Conservation (phyloP, 129 eudicot species). For the Glebionis coronaria region DNA sequence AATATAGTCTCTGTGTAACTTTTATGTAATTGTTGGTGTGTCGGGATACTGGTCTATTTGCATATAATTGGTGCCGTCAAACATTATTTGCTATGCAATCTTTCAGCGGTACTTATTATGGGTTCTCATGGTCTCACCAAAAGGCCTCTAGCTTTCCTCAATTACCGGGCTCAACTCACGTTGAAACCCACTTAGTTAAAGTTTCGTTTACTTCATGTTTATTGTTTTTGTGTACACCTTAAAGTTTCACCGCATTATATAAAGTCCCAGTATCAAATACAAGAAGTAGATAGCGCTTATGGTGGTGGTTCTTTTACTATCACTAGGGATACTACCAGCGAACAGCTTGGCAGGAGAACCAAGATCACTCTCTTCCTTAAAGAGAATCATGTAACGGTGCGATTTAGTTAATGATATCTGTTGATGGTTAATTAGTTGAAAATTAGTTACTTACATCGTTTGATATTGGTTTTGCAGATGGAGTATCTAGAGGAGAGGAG, state of each 20-base stretch:
- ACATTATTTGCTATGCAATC: not conserved
- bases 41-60: not conserved
- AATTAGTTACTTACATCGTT: not conserved
- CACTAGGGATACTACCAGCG: conserved; percentile 65
- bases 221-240: too few relatives aligned
- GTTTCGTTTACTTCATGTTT: too few relatives aligned
- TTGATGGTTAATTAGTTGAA: not conserved
- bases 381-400: conserved; percentile 65
- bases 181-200: too few relatives aligned
- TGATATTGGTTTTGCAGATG: conserved; percentile 37
- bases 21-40: not conserved
- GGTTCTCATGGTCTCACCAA: too few relatives aligned
- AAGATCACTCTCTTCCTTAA: conserved; percentile 85
- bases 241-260: too few relatives aligned
- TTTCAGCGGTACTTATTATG: too few relatives aligned
- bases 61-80: not conserved
- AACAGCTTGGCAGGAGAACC: conserved; percentile 83
- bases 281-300: too few relatives aligned
- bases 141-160: too few relatives aligned
- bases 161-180: too few relatives aligned
- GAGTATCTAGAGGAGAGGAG: conserved; percentile 88
- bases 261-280: too few relatives aligned
- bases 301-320: conserved; percentile 92
- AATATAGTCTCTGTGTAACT: not conserved
- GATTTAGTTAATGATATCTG: not conserved